Evolutionary conservation across 148 eudicot genomes (phyloP).

Genomic region (Polygonum maritimum): DNA sequence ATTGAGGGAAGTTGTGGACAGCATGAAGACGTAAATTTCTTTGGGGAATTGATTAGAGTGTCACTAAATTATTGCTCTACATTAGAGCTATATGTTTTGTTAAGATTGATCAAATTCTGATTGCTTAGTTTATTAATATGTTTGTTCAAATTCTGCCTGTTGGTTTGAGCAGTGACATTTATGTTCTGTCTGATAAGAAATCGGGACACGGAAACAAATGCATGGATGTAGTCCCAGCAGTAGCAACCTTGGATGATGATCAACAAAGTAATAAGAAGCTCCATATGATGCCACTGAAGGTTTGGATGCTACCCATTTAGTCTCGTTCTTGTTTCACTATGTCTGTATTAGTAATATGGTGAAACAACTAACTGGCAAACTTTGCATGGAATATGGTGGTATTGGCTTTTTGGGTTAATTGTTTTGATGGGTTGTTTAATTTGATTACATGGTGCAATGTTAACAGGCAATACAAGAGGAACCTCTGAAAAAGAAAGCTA

Average conservation of each 20-base stretch:
- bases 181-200: conserved; percentile 9
- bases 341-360: background rate
- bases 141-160: background rate
- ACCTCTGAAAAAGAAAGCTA: conserved; percentile 26
- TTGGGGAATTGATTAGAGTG: background rate
- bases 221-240: background rate
- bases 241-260: conserved; percentile 5
- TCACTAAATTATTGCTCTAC: background rate
- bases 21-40: conserved; percentile 28
- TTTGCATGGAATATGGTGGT: background rate
- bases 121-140: background rate
- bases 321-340: background rate
- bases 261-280: background rate
- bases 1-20: conserved; percentile 27
- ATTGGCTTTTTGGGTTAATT: background rate
- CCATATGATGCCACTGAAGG: conserved; percentile 25
- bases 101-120: background rate
- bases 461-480: conserved; percentile 21
- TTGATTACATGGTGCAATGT: background rate
- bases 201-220: conserved; percentile 11
- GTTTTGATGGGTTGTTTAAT: background rate
- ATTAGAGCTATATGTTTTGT: background rate
- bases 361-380: background rate
- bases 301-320: conserved; percentile 7
- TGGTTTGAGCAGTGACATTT: conserved; percentile 25